Evolutionary conservation across 2,329 filamentous ascomycete genomes (phyloP).

Genomic region (Paecilomyces formosus): DNA sequence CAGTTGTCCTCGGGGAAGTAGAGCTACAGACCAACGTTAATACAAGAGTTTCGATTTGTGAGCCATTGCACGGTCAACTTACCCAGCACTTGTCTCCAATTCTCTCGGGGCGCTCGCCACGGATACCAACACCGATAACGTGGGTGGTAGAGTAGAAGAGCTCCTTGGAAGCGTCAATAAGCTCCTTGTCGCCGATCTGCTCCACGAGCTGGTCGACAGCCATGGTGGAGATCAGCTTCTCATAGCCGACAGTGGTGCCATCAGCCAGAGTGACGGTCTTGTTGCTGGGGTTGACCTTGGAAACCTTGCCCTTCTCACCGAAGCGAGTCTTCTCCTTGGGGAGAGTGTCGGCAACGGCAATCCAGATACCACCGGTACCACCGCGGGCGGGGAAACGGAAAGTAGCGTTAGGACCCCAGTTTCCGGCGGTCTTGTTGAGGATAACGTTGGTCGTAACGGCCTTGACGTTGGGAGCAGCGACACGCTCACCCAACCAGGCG

Average conservation of each 20-base stretch:
- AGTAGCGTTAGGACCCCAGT: constrained; percentile 96
- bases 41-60: neutral
- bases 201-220: constrained; percentile 82
- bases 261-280: constrained; percentile 77
- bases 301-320: constrained; percentile 75
- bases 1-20: constrained; percentile 99
- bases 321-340: constrained; percentile 88
- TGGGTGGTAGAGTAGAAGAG: constrained; percentile 97
- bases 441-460: constrained; percentile 88
- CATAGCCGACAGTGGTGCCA: constrained; percentile 82
- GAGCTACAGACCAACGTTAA: constrained; percentile 44
- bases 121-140: constrained; percentile 91
- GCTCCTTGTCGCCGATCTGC: constrained; percentile 78
- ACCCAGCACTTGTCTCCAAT: constrained; percentile 99
- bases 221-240: constrained; percentile 95
- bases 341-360: constrained; percentile 86
- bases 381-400: constrained; percentile 96
- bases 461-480: constrained; percentile 94
- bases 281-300: constrained; percentile 76
- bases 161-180: constrained; percentile 75
- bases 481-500: constrained; percentile 95
- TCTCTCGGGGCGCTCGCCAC: constrained; percentile 82
- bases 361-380: constrained; percentile 98
- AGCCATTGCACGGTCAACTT: constrained; percentile 26
- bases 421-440: constrained; percentile 88